phyloP scores from a whole-genome alignment of 495 filamentous ascomycete genomes.

The Talaromyces nanjingensis region DNA sequence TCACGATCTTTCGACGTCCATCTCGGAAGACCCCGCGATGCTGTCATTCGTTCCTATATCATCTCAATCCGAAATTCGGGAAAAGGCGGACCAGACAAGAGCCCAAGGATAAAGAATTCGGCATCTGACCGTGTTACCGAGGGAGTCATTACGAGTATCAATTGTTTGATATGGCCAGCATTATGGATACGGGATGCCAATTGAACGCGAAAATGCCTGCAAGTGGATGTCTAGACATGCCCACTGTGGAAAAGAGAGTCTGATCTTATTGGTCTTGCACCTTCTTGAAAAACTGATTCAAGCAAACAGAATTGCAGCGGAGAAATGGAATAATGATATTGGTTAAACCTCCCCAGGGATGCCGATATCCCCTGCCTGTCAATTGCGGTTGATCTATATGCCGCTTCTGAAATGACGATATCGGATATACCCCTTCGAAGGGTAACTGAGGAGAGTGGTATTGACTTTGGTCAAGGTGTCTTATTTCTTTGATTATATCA shows the following conservation, averaged over 20 bases:
- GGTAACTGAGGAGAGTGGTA: not conserved
- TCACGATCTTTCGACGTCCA: not conserved
- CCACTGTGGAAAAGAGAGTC: not conserved
- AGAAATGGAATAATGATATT: not conserved
- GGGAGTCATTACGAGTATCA: not conserved
- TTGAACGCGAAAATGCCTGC: not conserved
- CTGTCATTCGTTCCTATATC: not conserved
- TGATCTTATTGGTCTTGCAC: not conserved
- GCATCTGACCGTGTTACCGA: not conserved
- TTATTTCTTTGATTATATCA: slow-evolving; percentile 3
- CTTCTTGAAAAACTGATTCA: not conserved
- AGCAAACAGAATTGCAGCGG: not conserved
- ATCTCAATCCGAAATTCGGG: slow-evolving; percentile 11
- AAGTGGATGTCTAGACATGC: not conserved
- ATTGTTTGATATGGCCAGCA: not conserved
- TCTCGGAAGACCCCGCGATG: not conserved
- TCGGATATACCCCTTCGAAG: not conserved
- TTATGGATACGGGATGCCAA: not conserved
- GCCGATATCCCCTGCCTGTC: not conserved
- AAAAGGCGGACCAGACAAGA: slow-evolving; percentile 20
- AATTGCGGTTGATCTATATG: not conserved
- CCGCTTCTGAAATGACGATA: not conserved
- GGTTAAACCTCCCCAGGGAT: not conserved
- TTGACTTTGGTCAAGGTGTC: slow-evolving; percentile 1
- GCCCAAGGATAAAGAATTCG: not conserved